phyloP scores from a whole-genome alignment of 768 basidiomycete species.

The Boletus rufocinnamomeus region DNA sequence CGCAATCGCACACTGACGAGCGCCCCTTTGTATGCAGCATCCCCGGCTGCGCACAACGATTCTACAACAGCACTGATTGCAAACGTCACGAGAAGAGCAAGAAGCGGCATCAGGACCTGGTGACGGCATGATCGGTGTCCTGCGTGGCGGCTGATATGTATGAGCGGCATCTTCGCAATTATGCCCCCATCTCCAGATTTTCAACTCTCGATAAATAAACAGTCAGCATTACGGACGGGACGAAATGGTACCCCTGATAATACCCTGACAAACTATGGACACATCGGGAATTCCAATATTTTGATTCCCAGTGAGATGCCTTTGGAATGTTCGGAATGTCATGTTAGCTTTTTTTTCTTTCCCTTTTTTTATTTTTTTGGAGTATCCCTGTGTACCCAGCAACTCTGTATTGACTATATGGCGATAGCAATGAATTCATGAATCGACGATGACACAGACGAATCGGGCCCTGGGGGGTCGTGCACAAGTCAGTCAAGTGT shows the following conservation, averaged over 20 bases:
- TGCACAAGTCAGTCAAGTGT: conserved; percentile 1
- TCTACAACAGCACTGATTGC: conserved; percentile 37
- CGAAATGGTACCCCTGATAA: conserved; percentile 25
- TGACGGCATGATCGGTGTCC: conserved; percentile 15
- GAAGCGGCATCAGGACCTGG: conserved; percentile 32
- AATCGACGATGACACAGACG: not conserved
- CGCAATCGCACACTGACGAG: conserved; percentile 32
- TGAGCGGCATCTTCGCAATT: conserved; percentile 1
- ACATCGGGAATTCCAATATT: too few species aligned
- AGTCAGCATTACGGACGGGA: conserved; percentile 9
- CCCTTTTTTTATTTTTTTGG: too few species aligned
- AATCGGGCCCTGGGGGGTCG: not conserved
- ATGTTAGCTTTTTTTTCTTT: conserved; percentile 6
- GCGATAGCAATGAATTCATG: not conserved
- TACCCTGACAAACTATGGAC: conserved; percentile 20
- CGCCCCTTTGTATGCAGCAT: conserved; percentile 29
- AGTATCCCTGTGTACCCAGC: not conserved
- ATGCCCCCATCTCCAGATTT: conserved; percentile 10
- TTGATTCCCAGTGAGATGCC: too few species aligned
- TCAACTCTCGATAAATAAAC: conserved; percentile 1
- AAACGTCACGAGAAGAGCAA: conserved; percentile 37
- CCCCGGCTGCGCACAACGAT: conserved; percentile 30
- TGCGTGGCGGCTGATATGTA: conserved; percentile 11
- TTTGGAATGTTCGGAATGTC: conserved; percentile 14
- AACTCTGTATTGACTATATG: conserved; percentile 20